Percentiles rank a stretch among this genome's conserved stretches.
Conservation (phyloP, 1,284 basidiomycete genomes). For the Rhodotorula mucilaginosa region DNA sequence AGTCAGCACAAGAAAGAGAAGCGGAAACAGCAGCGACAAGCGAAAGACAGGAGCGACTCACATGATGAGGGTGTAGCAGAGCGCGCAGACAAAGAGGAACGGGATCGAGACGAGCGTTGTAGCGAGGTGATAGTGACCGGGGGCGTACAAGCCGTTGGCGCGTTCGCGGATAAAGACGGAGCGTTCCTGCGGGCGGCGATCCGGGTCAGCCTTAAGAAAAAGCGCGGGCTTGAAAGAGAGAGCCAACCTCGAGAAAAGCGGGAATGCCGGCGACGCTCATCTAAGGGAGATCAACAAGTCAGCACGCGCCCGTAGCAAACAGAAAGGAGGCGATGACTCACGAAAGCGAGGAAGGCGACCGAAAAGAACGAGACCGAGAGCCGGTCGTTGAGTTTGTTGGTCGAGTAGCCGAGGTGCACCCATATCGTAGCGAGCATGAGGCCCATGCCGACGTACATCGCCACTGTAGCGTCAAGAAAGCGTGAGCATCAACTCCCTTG, state of each 20-base stretch:
- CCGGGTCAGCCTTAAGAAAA: too few species aligned
- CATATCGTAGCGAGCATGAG: slow-evolving; percentile 47
- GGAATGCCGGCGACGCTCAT: slow-evolving; percentile 50
- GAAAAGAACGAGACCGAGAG: slow-evolving; percentile 43
- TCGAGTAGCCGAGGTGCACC: slow-evolving; percentile 55
- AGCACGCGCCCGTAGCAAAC: not conserved
- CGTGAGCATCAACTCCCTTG: not conserved
- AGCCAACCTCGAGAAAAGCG: slow-evolving; percentile 46
- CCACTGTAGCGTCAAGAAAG: slow-evolving; percentile 41
- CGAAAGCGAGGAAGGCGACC: slow-evolving; percentile 63
- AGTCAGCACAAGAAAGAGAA: not conserved
- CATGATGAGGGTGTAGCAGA: slow-evolving; percentile 37
- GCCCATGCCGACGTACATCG: slow-evolving; percentile 57
- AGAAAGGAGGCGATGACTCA: slow-evolving; percentile 13
- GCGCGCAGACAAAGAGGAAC: slow-evolving; percentile 50
- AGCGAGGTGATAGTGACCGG: slow-evolving; percentile 45
- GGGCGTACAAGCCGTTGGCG: slow-evolving; percentile 48
- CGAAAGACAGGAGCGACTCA: not conserved
- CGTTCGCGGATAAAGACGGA: slow-evolving; percentile 50
- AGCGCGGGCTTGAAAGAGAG: too few species aligned
- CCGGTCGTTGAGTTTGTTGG: slow-evolving; percentile 49
- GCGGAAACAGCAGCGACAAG: not conserved
- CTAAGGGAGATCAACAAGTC: not conserved
- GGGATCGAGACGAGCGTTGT: slow-evolving; percentile 49
- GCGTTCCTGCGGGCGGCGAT: slow-evolving; percentile 43